Evolutionary conservation across 805 yeast species (phyloP), one percentile per base, ranked within the genome.

Genomic region (Suhomyces kilbournensis): DNA sequence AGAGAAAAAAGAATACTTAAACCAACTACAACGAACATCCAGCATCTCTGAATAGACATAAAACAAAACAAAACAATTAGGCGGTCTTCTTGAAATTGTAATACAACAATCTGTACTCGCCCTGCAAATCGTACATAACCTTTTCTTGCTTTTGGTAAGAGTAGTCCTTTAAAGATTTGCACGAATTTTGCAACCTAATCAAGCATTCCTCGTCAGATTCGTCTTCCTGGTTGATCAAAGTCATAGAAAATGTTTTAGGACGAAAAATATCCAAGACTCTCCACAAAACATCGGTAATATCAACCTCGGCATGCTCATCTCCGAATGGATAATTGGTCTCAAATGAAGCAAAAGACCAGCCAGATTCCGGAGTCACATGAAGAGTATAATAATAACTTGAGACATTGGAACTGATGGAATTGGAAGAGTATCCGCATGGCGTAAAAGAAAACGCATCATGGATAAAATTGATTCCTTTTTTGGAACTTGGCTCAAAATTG

Each of bases 321-420:
- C 81, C 72, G 48, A 75, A 75, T 7, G 87, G 85, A 40, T 84
- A 89, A 67, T 90, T 93, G 19, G 97, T 84, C 67, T 94, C 98
- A 68, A 94, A 94, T 8, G 96, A 88, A 4, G 98, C 98, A 69
- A 93, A 93, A 4, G 97, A 90, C 90, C 96, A 93, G 35, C 93
- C 96, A 20, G 76, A 67, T 66, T 94, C 98, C 0, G 98, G 98
- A 0, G 99, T 94, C 42, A 94, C 88, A 66, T 94, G 98, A 53
- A 92, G 76, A 7, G 97, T 93, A 65, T 87, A 88, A 63, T 82
- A 83, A 59, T 80, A 77, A 19, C 69, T 71, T 8, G 68, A 75
- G 19, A 57, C 53, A 42, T 77, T 80, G 44, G 82, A 75, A 44
- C 87, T 67, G 38, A 92, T 75, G 17, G 96, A 85, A 68, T 93